A percentile compares a stretch with the other conserved stretches of the same genome.
Evolutionary conservation across 352 stramenopile species (phyloP).

Genomic region (Nothophytophthora sp.): DNA sequence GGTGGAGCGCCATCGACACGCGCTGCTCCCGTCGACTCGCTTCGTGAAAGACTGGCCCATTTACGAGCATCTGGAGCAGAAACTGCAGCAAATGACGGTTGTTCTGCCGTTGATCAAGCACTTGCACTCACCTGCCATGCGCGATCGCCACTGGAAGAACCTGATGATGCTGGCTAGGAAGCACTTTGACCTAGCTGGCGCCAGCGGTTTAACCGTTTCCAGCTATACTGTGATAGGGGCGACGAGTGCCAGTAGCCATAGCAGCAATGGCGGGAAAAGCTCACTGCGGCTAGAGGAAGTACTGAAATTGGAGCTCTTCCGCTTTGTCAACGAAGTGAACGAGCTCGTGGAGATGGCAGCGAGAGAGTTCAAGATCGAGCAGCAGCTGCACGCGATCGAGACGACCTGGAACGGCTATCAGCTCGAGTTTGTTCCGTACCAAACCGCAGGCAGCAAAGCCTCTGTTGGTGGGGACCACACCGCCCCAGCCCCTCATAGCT

Average conservation of each 20-base stretch:
- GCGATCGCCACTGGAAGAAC: conserved; percentile 89
- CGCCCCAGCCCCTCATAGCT: background rate
- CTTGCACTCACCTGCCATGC: conserved; percentile 86
- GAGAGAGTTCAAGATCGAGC: conserved; percentile 98
- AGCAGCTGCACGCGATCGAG: conserved; percentile 94
- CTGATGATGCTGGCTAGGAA: conserved; percentile 86
- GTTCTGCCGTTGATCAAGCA: conserved; percentile 91
- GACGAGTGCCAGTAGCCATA: background rate
- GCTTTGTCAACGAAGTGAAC: conserved; percentile 93
- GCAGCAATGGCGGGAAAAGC: conserved; percentile 17
- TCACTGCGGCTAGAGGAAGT: conserved; percentile 92
- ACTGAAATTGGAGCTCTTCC: conserved; percentile 91
- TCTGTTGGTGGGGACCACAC: conserved; percentile 1
- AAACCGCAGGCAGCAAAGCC: conserved; percentile 46
- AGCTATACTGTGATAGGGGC: conserved; percentile 15
- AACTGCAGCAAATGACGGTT: conserved; percentile 91
- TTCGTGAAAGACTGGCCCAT: conserved; percentile 93
- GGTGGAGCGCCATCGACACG: conserved; percentile 56
- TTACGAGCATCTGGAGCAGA: conserved; percentile 90
- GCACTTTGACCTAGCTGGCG: conserved; percentile 74
- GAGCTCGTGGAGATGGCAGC: conserved; percentile 95
- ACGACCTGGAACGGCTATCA: conserved; percentile 88
- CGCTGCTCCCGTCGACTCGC: conserved; percentile 50
- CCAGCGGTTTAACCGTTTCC: conserved; percentile 11
- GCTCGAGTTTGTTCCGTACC: conserved; percentile 93